Percentiles rank a stretch among this genome's conserved stretches.
Evolutionary conservation across 305 asterid genomes (phyloP).

Genomic region (Caryopteris hybrid): DNA sequence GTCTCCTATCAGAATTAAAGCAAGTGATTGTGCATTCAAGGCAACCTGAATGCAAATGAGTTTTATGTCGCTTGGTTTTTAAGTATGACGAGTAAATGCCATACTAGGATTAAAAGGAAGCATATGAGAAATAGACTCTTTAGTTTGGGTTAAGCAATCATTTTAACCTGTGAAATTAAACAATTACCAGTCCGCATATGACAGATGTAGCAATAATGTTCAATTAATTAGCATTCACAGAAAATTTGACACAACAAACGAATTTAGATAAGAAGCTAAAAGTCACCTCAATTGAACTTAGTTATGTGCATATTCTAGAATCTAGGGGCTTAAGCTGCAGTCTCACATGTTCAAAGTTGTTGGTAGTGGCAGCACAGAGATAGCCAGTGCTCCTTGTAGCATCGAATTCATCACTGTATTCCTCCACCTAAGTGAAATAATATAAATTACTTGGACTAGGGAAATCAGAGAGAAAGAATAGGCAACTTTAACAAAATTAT

Average conservation of each 20-base stretch:
- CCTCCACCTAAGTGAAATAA: constrained; percentile 44
- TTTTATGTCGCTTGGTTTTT: too few species aligned
- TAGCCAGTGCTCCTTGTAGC: constrained; percentile 82
- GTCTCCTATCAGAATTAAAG: neutral
- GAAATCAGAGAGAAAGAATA: too few species aligned
- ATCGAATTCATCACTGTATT: constrained; percentile 51
- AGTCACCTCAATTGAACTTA: neutral
- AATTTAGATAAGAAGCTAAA: neutral
- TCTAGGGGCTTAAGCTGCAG: neutral
- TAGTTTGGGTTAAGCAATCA: neutral
- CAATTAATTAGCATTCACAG: neutral
- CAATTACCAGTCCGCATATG: neutral
- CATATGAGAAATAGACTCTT: neutral
- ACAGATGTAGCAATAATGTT: too few species aligned
- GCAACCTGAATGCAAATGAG: neutral
- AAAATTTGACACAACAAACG: neutral
- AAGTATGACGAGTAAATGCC: neutral
- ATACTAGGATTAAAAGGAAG: too few species aligned
- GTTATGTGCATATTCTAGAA: neutral
- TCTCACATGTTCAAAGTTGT: constrained; percentile 63
- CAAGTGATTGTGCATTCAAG: neutral
- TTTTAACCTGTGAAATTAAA: neutral
- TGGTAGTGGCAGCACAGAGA: constrained; percentile 68
- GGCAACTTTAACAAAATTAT: neutral
- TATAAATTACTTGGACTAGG: neutral